A percentile compares a stretch with the other conserved stretches of the same genome.
Evolutionary conservation across 106 monocot genomes (phyloP).

Genomic region (Xerophyta viscosa): DNA sequence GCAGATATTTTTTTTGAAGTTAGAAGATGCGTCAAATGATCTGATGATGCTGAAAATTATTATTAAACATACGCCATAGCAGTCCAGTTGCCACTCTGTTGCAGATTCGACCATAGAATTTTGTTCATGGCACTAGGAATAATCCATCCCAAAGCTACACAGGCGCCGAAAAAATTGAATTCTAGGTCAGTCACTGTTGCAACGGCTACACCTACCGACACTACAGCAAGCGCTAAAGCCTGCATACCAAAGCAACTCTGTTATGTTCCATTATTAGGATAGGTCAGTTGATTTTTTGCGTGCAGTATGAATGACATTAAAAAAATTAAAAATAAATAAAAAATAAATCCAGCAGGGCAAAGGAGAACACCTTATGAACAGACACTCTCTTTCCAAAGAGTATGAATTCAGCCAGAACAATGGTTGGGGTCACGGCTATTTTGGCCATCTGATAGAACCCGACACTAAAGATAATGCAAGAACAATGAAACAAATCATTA

Average conservation of each 20-base stretch:
- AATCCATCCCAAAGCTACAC: constrained; percentile 87
- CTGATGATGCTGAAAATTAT: background rate
- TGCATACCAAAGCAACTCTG: constrained; percentile 16
- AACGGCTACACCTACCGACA: constrained; percentile 81
- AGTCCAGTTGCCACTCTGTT: constrained; percentile 90
- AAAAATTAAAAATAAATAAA: background rate
- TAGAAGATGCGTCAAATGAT: constrained; percentile 3
- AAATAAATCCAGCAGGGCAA: background rate
- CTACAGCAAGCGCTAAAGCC: constrained; percentile 60
- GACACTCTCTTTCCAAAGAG: constrained; percentile 65
- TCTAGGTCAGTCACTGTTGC: constrained; percentile 88
- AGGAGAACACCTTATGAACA: constrained; percentile 43
- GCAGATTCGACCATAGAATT: constrained; percentile 88
- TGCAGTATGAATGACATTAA: no score
- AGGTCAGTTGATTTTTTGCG: no score
- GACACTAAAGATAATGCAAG: constrained; percentile 70
- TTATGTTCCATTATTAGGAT: background rate
- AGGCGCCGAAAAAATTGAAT: constrained; percentile 93
- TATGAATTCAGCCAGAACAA: constrained; percentile 86
- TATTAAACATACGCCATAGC: constrained; percentile 75
- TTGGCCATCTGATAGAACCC: constrained; percentile 99
- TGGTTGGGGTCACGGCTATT: constrained; percentile 92
- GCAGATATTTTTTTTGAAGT: constrained; percentile 10
- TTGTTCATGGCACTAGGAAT: constrained; percentile 89
- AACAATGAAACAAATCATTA: no score